Evolutionary conservation across 2,329 filamentous ascomycete species (phyloP).

Genomic region (Stagonosporopsis cucurbitacearum): DNA sequence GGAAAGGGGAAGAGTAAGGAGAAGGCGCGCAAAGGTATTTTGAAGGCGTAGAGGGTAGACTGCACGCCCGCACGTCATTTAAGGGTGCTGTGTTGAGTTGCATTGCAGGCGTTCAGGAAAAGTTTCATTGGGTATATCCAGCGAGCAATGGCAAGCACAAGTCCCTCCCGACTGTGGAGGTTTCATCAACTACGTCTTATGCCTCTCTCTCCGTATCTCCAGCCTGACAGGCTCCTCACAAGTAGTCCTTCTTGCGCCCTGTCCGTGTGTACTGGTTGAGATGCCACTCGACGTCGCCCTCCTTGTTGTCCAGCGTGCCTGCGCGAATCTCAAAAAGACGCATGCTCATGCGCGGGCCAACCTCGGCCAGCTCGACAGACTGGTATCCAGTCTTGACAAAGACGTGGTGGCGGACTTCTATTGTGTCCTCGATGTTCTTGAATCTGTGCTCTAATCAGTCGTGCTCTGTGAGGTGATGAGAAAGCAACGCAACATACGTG

Average conservation of each 20-base stretch:
- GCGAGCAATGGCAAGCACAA: background rate
- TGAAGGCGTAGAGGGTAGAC: slow-evolving; percentile 4
- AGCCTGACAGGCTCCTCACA: slow-evolving; percentile 47
- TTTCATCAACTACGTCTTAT: background rate
- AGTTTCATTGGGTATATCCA: slow-evolving; percentile 11
- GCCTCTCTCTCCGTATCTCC: background rate
- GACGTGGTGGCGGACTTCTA: slow-evolving; percentile 91
- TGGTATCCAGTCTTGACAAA: slow-evolving; percentile 93
- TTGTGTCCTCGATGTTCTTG: slow-evolving; percentile 84
- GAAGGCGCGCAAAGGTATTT: slow-evolving; percentile 3
- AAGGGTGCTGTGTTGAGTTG: background rate
- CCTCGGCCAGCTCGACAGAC: slow-evolving; percentile 63
- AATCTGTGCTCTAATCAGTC: slow-evolving; percentile 29
- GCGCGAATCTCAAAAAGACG: slow-evolving; percentile 89
- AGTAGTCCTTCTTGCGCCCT: slow-evolving; percentile 92
- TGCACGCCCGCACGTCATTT: no score
- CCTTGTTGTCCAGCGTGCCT: slow-evolving; percentile 91
- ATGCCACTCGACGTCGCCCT: slow-evolving; percentile 96
- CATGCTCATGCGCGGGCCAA: slow-evolving; percentile 93
- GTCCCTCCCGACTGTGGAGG: background rate
- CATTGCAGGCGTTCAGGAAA: slow-evolving; percentile 9
- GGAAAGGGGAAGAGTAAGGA: slow-evolving; percentile 22
- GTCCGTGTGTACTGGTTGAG: slow-evolving; percentile 95
- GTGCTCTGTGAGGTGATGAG: background rate
- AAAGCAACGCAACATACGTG: slow-evolving; percentile 53